Conservation (phyloP, 2,329 filamentous ascomycete genomes). For the Uncinocarpus reesii region DNA sequence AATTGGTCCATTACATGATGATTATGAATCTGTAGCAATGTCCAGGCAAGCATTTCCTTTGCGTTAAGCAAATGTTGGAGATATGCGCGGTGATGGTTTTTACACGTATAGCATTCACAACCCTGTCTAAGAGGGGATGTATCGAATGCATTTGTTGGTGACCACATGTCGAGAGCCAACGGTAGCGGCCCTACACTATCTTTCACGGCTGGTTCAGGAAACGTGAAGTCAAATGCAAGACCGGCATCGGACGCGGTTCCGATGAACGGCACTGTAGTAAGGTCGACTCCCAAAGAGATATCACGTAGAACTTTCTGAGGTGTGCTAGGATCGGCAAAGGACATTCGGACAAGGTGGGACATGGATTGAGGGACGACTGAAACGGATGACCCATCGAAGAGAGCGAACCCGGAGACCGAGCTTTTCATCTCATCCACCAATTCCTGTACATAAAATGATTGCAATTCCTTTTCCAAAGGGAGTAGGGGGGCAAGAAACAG, state of each 20-base stretch:
- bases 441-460: constrained; percentile 68
- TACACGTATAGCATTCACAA: constrained; percentile 78
- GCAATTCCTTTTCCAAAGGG: constrained; percentile 62
- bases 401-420: constrained; percentile 56
- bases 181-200: constrained; percentile 28
- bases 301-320: constrained; percentile 72
- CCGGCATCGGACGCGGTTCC: constrained; percentile 68
- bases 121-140: constrained; percentile 50
- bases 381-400: constrained; percentile 65
- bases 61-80: constrained; percentile 77
- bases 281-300: constrained; percentile 64
- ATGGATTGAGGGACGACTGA: constrained; percentile 56
- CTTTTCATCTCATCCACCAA: constrained; percentile 54
- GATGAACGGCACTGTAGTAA: constrained; percentile 69
- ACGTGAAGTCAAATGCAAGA: constrained; percentile 69
- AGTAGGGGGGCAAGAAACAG: constrained; percentile 59
- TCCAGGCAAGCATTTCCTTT: constrained; percentile 96
- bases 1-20: constrained; percentile 62
- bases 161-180: constrained; percentile 73
- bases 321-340: constrained; percentile 56
- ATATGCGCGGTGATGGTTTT: constrained; percentile 73
- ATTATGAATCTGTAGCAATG: constrained; percentile 85
- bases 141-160: constrained; percentile 49
- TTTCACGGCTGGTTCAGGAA: constrained; percentile 42
- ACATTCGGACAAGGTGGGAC: constrained; percentile 57